Evolutionary conservation across 495 filamentous ascomycete genomes (phyloP).

Genomic region (Aspergillus funiculosus): DNA sequence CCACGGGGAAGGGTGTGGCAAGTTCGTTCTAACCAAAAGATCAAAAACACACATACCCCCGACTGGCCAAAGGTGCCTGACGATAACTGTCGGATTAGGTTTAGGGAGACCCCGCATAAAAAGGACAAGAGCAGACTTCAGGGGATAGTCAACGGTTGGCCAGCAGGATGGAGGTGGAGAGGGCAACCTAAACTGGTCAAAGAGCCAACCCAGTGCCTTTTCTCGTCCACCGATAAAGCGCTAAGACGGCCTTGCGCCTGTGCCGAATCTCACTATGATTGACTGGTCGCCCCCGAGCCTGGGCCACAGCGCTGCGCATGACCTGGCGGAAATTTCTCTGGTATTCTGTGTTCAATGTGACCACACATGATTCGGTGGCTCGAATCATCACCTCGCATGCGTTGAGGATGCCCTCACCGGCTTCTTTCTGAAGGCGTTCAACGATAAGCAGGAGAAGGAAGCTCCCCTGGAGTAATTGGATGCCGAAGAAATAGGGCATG

Average conservation of each 20-base stretch:
- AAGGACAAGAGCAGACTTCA: background rate
- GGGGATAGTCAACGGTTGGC: background rate
- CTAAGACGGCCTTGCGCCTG: constrained; percentile 64
- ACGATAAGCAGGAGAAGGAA: constrained; percentile 77
- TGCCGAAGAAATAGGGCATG: constrained; percentile 88
- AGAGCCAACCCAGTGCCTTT: constrained; percentile 72
- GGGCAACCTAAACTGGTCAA: constrained; percentile 22
- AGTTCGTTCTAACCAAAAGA: background rate
- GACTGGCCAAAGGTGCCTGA: constrained; percentile 1
- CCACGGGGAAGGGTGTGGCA: too few relatives aligned
- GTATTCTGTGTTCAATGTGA: constrained; percentile 80
- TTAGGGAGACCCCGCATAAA: constrained; percentile 9
- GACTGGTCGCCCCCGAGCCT: constrained; percentile 67
- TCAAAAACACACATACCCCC: background rate
- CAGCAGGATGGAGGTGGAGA: background rate
- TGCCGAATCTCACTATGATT: constrained; percentile 72
- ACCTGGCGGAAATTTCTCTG: constrained; percentile 81
- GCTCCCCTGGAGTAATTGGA: constrained; percentile 77
- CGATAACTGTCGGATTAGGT: constrained; percentile 7
- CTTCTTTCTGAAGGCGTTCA: constrained; percentile 75
- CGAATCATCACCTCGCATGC: constrained; percentile 83
- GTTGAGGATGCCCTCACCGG: constrained; percentile 70
- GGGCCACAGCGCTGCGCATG: constrained; percentile 73
- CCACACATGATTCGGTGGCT: constrained; percentile 79
- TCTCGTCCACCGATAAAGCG: constrained; percentile 74